These are phyloP conservation scores for Delphinella strobiligena DNA, from an alignment of 2,329 filamentous ascomycete species.

Conservation along the genomic window DNA sequence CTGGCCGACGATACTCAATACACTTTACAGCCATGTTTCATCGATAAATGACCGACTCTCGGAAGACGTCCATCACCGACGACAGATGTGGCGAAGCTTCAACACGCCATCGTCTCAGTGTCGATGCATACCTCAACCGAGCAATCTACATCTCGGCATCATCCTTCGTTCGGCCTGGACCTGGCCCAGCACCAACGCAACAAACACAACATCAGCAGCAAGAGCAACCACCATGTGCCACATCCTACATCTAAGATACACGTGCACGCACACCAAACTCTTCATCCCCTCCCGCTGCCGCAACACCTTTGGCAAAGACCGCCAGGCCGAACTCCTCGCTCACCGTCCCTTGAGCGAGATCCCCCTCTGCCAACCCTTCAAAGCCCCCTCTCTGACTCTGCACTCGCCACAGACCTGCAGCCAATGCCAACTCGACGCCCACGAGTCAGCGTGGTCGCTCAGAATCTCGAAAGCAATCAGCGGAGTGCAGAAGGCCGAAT, in stretches of 20 bases:
- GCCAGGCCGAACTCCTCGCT: neutral
- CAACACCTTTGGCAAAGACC: neutral
- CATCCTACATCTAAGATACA: slow-evolving; percentile 19
- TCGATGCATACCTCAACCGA: no score
- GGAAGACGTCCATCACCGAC: no score
- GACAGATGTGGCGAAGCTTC: no score
- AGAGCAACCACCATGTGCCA: slow-evolving; percentile 24
- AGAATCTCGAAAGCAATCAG: neutral
- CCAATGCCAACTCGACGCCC: neutral
- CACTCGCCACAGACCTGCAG: neutral
- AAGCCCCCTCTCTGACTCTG: neutral
- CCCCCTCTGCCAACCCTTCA: neutral
- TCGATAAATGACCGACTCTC: no score
- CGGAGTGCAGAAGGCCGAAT: neutral
- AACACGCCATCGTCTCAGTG: no score
- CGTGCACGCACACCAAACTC: slow-evolving; percentile 17
- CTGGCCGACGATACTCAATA: no score
- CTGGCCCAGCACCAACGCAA: no score
- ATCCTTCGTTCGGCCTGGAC: no score
- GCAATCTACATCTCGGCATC: no score
- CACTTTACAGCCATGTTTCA: no score
- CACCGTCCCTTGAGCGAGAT: neutral
- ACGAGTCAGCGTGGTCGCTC: neutral
- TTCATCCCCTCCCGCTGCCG: no score
- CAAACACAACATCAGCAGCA: neutral